Conservation (phyloP, 169 alveolate species). For the Plasmodium gonderi region DNA sequence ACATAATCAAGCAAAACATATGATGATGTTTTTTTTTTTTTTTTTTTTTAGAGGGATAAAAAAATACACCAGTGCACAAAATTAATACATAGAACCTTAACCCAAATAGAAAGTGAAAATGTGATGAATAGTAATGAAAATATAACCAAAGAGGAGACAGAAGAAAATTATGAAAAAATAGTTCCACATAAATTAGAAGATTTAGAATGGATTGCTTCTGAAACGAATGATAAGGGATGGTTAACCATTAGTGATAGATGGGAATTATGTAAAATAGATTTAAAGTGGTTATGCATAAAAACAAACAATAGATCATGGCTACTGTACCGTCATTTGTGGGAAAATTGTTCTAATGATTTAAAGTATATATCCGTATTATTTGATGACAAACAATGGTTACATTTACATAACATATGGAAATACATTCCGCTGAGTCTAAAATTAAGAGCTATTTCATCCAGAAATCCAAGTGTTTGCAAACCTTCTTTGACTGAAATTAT, state of each 20-base stretch:
- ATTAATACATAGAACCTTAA: slow-evolving; percentile 47
- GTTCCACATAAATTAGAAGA: slow-evolving; percentile 59
- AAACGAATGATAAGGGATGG: slow-evolving; percentile 74
- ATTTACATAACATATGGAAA: slow-evolving; percentile 54
- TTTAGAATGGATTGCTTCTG: slow-evolving; percentile 68
- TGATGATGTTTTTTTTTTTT: neutral
- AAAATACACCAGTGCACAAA: slow-evolving; percentile 55
- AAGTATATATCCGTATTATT: slow-evolving; percentile 54
- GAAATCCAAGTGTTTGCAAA: slow-evolving; percentile 42
- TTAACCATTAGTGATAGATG: slow-evolving; percentile 60
- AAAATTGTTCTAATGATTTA: slow-evolving; percentile 61
- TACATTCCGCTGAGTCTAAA: slow-evolving; percentile 48
- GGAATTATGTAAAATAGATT: slow-evolving; percentile 63
- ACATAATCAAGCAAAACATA: neutral
- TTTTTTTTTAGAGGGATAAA: slow-evolving; percentile 64
- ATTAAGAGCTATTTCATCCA: slow-evolving; percentile 49
- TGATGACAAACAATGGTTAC: slow-evolving; percentile 68
- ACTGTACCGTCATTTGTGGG: slow-evolving; percentile 60
- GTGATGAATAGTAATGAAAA: neutral
- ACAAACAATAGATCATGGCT: slow-evolving; percentile 71
- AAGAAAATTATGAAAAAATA: neutral
- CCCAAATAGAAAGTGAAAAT: slow-evolving; percentile 8
- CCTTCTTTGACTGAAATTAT: slow-evolving; percentile 56
- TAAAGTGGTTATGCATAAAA: slow-evolving; percentile 66
- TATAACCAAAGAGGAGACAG: neutral